phyloP scores from a whole-genome alignment of 2,329 filamentous ascomycete species.

The Epichloe festucae region DNA sequence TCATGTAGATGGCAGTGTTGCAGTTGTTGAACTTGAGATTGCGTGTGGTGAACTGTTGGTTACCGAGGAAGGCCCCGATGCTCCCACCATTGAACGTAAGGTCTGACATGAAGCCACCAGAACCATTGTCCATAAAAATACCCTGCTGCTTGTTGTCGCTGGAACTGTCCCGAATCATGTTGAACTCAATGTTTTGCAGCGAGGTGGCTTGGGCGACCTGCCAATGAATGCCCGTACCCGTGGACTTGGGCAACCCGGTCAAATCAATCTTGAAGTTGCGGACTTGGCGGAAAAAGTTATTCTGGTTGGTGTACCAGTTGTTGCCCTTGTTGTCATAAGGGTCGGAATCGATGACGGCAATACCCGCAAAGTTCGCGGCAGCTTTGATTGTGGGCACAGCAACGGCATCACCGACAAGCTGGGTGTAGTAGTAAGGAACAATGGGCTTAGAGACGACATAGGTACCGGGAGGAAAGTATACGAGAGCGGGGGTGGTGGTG shows the following conservation, averaged over 20 bases:
- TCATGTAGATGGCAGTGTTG: conserved; percentile 74
- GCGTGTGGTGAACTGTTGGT: conserved; percentile 77
- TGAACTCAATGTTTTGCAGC: conserved; percentile 69
- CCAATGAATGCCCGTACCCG: conserved; percentile 67
- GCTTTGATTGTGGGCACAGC: conserved; percentile 65
- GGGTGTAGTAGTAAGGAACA: conserved; percentile 82
- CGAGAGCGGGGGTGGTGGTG: conserved; percentile 70
- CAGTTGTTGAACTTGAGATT: conserved; percentile 74
- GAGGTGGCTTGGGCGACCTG: conserved; percentile 75
- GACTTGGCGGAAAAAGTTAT: conserved; percentile 74
- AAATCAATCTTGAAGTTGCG: conserved; percentile 74
- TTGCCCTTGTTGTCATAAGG: conserved; percentile 58
- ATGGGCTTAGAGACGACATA: conserved; percentile 73
- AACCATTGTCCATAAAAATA: conserved; percentile 77
- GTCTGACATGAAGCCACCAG: conserved; percentile 73
- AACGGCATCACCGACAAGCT: conserved; percentile 72
- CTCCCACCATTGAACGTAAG: conserved; percentile 72
- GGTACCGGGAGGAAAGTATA: conserved; percentile 85
- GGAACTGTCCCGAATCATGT: conserved; percentile 57
- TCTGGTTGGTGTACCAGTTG: conserved; percentile 72
- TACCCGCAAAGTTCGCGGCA: conserved; percentile 58
- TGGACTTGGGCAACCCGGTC: conserved; percentile 45
- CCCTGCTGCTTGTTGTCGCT: conserved; percentile 57
- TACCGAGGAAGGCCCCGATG: conserved; percentile 67
- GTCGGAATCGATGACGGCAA: conserved; percentile 80